A percentile compares a stretch with the other conserved stretches of the same genome.
These are phyloP conservation scores for Suhomyces sp. DNA, from an alignment of 805 yeast species.

Conservation along the genomic window DNA sequence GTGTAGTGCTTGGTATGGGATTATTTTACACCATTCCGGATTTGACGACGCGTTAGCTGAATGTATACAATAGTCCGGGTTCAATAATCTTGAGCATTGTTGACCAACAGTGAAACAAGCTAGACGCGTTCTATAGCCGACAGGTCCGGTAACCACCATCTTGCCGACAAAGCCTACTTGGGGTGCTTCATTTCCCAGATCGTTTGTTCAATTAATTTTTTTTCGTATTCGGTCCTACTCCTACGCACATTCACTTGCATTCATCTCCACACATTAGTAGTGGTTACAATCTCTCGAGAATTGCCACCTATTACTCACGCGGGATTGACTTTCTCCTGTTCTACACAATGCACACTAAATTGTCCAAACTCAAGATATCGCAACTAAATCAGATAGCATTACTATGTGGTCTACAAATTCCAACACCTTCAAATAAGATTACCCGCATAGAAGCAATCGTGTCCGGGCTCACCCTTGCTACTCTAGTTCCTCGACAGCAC, in stretches of 20 bases:
- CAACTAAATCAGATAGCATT: conserved; percentile 15
- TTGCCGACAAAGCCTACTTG: not conserved
- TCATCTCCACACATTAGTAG: not conserved
- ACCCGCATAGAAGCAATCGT: conserved; percentile 10
- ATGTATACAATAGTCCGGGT: not conserved
- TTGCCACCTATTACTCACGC: not conserved
- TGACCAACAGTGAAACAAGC: not conserved
- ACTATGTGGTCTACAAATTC: conserved; percentile 21
- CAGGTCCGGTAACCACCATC: not conserved
- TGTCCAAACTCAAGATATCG: conserved; percentile 8
- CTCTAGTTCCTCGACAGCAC: conserved; percentile 6
- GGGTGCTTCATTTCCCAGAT: not conserved
- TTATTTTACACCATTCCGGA: not conserved
- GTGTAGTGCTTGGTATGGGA: not conserved
- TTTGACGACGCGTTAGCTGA: not conserved
- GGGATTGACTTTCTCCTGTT: not conserved
- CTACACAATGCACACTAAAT: not conserved
- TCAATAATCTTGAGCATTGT: not conserved
- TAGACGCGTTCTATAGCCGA: not conserved
- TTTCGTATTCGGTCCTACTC: not conserved
- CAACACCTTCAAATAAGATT: conserved; percentile 15
- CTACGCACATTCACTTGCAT: not conserved
- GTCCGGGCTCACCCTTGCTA: conserved; percentile 8
- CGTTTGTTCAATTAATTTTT: not conserved
- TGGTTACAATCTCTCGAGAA: not conserved